phyloP scores from a whole-genome alignment of 2,329 filamentous ascomycete species.

The Cladophialophora yegresii region DNA sequence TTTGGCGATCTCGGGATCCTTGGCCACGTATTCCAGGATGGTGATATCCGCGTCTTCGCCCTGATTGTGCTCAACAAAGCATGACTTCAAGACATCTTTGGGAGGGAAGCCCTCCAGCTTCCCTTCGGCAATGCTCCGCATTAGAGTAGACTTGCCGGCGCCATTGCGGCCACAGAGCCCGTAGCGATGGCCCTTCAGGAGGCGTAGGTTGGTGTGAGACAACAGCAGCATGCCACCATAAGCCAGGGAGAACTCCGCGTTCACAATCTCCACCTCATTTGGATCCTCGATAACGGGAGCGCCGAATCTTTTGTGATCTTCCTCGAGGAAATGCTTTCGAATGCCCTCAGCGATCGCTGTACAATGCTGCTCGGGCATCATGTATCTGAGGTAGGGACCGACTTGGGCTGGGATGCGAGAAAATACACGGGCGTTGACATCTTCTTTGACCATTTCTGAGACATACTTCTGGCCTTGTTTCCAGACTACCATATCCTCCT shows the following conservation, averaged over 20 bases:
- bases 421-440: slow-evolving; percentile 79
- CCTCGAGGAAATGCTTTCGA: slow-evolving; percentile 75
- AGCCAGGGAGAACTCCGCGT: slow-evolving; percentile 93
- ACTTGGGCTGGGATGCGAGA: slow-evolving; percentile 70
- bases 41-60: slow-evolving; percentile 95
- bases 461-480: slow-evolving; percentile 72
- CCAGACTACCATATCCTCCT: slow-evolving; percentile 64
- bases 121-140: slow-evolving; percentile 92
- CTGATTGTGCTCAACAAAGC: slow-evolving; percentile 99
- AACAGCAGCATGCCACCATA: slow-evolving; percentile 97
- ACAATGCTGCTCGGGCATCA: slow-evolving; percentile 65
- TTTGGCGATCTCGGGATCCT: slow-evolving; percentile 80
- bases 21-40: slow-evolving; percentile 88
- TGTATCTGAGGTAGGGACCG: slow-evolving; percentile 70
- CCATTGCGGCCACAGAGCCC: slow-evolving; percentile 96
- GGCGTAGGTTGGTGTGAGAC: slow-evolving; percentile 90
- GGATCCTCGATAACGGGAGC: slow-evolving; percentile 83
- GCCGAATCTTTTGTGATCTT: slow-evolving; percentile 85
- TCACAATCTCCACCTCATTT: slow-evolving; percentile 93
- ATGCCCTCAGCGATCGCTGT: slow-evolving; percentile 70
- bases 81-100: slow-evolving; percentile 88
- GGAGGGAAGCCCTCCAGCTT: slow-evolving; percentile 97
- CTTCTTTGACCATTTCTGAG: slow-evolving; percentile 79
- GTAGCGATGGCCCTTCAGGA: slow-evolving; percentile 95
- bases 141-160: slow-evolving; percentile 97